Evolutionary conservation across 2,329 filamentous ascomycete genomes (phyloP).

Genomic region (Phyllosticta ampelicida): DNA sequence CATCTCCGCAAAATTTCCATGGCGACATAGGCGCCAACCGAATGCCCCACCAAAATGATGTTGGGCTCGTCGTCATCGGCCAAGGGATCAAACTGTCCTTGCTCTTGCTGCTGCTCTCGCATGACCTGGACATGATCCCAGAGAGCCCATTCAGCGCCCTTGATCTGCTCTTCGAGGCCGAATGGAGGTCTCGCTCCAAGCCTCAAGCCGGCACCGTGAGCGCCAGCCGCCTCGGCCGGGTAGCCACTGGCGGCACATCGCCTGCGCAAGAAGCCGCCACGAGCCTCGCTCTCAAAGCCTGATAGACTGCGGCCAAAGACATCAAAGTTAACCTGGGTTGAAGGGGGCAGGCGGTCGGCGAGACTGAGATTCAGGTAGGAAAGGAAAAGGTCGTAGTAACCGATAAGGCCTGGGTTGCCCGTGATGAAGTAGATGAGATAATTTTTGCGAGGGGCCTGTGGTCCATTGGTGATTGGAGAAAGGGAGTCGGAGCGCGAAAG

Average conservation of each 20-base stretch:
- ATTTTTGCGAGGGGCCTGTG: conserved; percentile 2
- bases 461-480: not conserved
- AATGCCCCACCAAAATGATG: conserved; percentile 36
- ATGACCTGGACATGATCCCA: conserved; percentile 25
- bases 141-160: conserved; percentile 35
- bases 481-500: not conserved
- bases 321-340: conserved; percentile 17
- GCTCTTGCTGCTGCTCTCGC: not conserved
- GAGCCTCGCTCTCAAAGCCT: conserved; percentile 32
- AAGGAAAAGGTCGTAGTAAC: conserved; percentile 62
- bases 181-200: conserved; percentile 22
- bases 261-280: conserved; percentile 11
- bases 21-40: conserved; percentile 36
- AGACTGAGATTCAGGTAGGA: conserved; percentile 45
- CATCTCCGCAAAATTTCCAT: conserved; percentile 30
- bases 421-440: conserved; percentile 61
- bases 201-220: not conserved
- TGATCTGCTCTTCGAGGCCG: conserved; percentile 41
- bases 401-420: conserved; percentile 66
- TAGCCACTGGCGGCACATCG: not conserved
- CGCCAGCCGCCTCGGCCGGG: not conserved
- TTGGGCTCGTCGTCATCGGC: conserved; percentile 2
- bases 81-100: not conserved
- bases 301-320: conserved; percentile 32
- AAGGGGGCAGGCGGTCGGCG: conserved; percentile 20